Evolutionary conservation across 2,329 filamentous ascomycete genomes (phyloP).

Genomic region (Aspergillus pseudotamarii): DNA sequence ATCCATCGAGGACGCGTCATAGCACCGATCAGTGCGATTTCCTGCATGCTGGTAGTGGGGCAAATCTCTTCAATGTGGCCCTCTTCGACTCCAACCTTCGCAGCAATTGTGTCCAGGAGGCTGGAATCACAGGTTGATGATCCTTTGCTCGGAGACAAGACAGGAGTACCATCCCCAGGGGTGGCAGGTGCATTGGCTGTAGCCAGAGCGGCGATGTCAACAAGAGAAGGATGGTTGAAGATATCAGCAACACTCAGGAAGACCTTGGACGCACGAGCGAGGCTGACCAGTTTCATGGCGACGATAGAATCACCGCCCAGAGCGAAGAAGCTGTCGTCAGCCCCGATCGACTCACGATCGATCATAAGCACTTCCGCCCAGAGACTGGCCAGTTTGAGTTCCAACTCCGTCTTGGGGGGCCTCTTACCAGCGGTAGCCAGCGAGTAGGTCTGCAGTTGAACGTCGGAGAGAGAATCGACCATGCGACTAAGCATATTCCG

Average conservation of each 20-base stretch:
- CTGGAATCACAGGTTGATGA: background rate
- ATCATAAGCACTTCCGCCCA: constrained; percentile 11
- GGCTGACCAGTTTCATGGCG: constrained; percentile 29
- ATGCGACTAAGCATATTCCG: background rate
- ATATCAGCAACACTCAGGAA: background rate
- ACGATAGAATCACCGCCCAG: constrained; percentile 25
- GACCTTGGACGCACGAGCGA: constrained; percentile 11
- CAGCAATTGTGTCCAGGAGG: background rate
- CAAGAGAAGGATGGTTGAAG: background rate
- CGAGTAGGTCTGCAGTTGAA: background rate
- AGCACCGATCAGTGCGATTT: background rate
- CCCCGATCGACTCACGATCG: constrained; percentile 10
- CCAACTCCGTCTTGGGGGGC: background rate
- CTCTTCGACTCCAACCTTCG: background rate
- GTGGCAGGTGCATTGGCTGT: background rate
- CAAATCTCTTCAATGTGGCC: background rate
- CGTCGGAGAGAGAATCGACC: background rate
- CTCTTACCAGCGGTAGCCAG: background rate
- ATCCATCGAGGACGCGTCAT: background rate
- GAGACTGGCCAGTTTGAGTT: background rate
- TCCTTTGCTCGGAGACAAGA: background rate
- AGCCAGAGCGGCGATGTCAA: background rate
- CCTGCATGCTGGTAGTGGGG: background rate
- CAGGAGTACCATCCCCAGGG: background rate
- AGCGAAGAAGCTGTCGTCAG: constrained; percentile 22